Evolutionary conservation across 2,329 filamentous ascomycete genomes (phyloP).

Genomic region (Claviceps pazoutovae): DNA sequence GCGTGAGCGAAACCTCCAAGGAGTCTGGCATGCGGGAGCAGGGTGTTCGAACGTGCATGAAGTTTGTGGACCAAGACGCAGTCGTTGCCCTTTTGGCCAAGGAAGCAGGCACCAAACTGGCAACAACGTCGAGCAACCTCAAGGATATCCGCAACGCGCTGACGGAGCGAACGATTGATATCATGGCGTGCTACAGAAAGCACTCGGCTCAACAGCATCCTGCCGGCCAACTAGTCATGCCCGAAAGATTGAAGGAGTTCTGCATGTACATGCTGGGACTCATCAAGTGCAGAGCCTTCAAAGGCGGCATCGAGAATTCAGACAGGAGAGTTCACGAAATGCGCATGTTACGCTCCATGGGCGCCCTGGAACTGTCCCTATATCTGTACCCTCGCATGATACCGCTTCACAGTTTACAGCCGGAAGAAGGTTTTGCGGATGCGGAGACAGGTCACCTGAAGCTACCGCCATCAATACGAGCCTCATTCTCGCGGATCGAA

Average conservation of each 20-base stretch:
- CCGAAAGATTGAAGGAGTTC: constrained; percentile 91
- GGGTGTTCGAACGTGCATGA: constrained; percentile 69
- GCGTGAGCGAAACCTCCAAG: constrained; percentile 57
- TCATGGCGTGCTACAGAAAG: constrained; percentile 83
- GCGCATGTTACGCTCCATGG: constrained; percentile 80
- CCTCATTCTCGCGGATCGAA: constrained; percentile 78
- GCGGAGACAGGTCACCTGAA: constrained; percentile 69
- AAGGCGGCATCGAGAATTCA: constrained; percentile 78
- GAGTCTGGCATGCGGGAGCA: constrained; percentile 24
- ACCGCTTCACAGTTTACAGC: constrained; percentile 75
- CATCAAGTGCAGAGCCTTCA: constrained; percentile 83
- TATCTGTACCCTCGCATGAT: constrained; percentile 95
- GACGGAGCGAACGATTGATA: constrained; percentile 84
- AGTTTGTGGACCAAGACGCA: constrained; percentile 90
- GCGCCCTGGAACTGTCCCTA: constrained; percentile 68
- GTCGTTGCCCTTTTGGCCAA: constrained; percentile 82
- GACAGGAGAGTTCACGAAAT: constrained; percentile 86
- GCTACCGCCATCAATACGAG: constrained; percentile 66
- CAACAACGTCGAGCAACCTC: constrained; percentile 52
- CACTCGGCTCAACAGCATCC: constrained; percentile 78
- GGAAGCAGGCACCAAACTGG: constrained; percentile 78
- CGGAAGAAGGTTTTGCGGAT: constrained; percentile 86
- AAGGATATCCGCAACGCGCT: constrained; percentile 76
- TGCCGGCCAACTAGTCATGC: constrained; percentile 83
- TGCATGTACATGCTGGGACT: constrained; percentile 90